These are phyloP conservation scores for Aspergillus sp. DNA, from an alignment of 2,329 filamentous ascomycete species.

Conservation along the genomic window DNA sequence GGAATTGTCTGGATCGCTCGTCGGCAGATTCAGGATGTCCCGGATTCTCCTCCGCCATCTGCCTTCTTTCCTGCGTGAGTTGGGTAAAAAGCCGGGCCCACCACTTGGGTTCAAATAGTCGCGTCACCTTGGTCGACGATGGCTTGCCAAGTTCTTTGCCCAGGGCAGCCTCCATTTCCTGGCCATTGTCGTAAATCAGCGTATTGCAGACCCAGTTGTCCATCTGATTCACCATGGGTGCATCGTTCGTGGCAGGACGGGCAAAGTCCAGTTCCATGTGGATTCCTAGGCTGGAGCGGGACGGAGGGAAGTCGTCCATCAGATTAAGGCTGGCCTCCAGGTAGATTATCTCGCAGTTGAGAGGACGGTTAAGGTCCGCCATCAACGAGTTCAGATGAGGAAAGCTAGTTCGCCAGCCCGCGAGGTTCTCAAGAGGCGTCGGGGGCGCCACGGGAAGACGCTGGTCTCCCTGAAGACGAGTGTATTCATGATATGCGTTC, in stretches of 20 bases:
- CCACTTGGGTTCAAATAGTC: constrained; percentile 46
- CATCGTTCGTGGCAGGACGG: constrained; percentile 32
- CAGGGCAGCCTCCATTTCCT: constrained; percentile 26
- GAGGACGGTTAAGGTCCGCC: constrained; percentile 31
- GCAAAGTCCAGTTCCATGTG: constrained; percentile 43
- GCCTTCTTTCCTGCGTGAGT: constrained; percentile 41
- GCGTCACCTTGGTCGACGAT: constrained; percentile 41
- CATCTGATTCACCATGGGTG: constrained; percentile 34
- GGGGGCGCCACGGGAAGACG: constrained; percentile 35
- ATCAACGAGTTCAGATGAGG: constrained; percentile 40
- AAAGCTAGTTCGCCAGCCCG: constrained; percentile 42
- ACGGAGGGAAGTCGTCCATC: constrained; percentile 45
- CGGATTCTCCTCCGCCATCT: constrained; percentile 36
- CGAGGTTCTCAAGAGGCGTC: constrained; percentile 40
- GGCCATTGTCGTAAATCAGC: constrained; percentile 41
- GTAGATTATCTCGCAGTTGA: constrained; percentile 45
- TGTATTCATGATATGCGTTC: constrained; percentile 46
- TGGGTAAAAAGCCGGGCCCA: constrained; percentile 46
- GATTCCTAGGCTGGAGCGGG: constrained; percentile 42
- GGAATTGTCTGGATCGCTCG: constrained; percentile 35
- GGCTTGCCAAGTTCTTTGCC: constrained; percentile 36
- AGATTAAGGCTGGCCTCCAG: constrained; percentile 45
- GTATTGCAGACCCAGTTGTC: constrained; percentile 46
- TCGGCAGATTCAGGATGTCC: constrained; percentile 36
- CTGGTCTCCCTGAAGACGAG: constrained; percentile 41